A percentile compares a stretch with the other conserved stretches of the same genome.
Evolutionary conservation across 768 basidiomycete species (phyloP).

Genomic region (Termitomyces sp.): DNA sequence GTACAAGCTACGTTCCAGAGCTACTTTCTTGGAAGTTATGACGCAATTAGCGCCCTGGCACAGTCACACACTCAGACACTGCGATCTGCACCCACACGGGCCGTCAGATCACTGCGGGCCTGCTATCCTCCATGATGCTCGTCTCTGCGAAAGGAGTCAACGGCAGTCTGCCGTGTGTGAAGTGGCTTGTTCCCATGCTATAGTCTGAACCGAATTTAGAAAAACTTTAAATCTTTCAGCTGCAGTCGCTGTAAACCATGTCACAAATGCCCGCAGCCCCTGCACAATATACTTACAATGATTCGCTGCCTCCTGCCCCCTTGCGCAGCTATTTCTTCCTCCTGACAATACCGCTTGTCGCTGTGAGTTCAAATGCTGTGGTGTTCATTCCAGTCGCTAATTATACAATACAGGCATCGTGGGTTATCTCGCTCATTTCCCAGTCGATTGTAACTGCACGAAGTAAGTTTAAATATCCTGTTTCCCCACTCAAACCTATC

Average conservation of each 20-base stretch:
- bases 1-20: too few species aligned
- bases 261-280: not conserved
- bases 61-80: too few species aligned
- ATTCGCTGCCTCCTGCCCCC: not conserved
- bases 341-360: not conserved
- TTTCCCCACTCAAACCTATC: not conserved
- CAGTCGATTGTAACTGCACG: not conserved
- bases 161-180: too few species aligned
- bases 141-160: too few species aligned
- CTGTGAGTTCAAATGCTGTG: not conserved
- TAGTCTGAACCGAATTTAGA: not conserved
- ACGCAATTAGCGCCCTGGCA: too few species aligned
- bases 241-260: not conserved
- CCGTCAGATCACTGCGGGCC: too few species aligned
- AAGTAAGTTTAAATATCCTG: not conserved
- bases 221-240: not conserved
- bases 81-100: too few species aligned
- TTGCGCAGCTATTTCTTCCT: not conserved
- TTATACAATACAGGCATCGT: not conserved
- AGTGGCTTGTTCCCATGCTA: too few species aligned
- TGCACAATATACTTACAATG: not conserved
- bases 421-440: not conserved
- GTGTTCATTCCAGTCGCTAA: not conserved
- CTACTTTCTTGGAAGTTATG: too few species aligned
- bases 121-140: too few species aligned